Evolutionary conservation across 441 rosid species (phyloP).

Genomic region (Corymbia calophylla): DNA sequence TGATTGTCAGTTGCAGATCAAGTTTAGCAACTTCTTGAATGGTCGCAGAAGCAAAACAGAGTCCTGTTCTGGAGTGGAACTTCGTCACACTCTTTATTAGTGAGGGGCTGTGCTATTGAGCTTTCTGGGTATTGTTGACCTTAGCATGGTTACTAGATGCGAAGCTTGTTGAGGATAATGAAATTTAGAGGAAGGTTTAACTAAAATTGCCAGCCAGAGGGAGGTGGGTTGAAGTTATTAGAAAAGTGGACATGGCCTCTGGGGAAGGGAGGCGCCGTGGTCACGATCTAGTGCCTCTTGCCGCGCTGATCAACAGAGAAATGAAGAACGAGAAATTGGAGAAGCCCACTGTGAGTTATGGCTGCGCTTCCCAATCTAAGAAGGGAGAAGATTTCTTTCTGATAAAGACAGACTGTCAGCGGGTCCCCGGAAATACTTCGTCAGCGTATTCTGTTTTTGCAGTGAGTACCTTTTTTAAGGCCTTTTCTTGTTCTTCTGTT

Average conservation of each 20-base stretch:
- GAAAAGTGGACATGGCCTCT: constrained; percentile 38
- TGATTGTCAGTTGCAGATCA: neutral
- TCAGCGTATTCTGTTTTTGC: constrained; percentile 72
- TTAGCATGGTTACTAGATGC: neutral
- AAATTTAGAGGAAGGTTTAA: neutral
- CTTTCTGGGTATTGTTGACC: neutral
- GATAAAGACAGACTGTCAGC: constrained; percentile 52
- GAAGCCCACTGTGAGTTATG: constrained; percentile 57
- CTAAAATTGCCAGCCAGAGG: neutral
- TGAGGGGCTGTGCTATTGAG: neutral
- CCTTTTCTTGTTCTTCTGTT: neutral
- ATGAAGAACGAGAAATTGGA: constrained; percentile 66
- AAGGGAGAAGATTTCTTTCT: constrained; percentile 85
- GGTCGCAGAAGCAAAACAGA: neutral
- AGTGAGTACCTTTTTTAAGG: constrained; percentile 23
- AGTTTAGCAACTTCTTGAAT: neutral
- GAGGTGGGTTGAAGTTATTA: neutral
- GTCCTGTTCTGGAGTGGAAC: neutral
- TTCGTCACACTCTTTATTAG: neutral
- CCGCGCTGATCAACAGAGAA: constrained; percentile 64
- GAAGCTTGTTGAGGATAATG: neutral
- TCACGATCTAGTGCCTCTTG: constrained; percentile 74
- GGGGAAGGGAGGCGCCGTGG: constrained; percentile 43
- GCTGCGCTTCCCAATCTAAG: constrained; percentile 68
- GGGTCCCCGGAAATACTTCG: constrained; percentile 58